Conservation (phyloP, 176 grass and related monocot genomes). For the Thalia dealbata region DNA sequence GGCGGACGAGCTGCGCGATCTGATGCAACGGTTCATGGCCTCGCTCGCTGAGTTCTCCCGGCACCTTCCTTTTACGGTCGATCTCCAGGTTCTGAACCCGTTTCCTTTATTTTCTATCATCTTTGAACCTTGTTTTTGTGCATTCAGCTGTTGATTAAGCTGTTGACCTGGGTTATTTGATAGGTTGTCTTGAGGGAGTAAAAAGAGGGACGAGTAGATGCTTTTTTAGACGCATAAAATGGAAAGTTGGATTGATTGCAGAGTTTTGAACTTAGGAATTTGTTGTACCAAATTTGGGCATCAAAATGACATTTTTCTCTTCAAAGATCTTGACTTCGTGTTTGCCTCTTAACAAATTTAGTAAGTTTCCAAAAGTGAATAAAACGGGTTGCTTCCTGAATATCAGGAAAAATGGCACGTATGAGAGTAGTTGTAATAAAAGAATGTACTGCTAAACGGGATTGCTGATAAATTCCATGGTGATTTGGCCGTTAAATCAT, state of each 20-base stretch:
- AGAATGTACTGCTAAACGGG: too few relatives aligned
- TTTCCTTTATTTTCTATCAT: not conserved
- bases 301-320: not conserved
- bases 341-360: not conserved
- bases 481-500: too few relatives aligned
- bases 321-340: not conserved
- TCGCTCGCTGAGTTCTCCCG: slow-evolving; percentile 56
- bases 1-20: slow-evolving; percentile 80
- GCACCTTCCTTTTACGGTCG: slow-evolving; percentile 69
- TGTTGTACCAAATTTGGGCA: not conserved
- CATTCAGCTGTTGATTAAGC: not conserved
- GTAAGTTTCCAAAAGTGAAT: not conserved
- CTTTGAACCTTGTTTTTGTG: not conserved
- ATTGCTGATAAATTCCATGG: too few relatives aligned
- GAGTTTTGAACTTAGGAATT: not conserved
- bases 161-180: too few relatives aligned
- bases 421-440: too few relatives aligned
- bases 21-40: slow-evolving; percentile 65
- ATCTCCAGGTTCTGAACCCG: slow-evolving; percentile 58
- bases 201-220: not conserved
- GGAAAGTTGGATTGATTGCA: not conserved
- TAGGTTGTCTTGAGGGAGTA: not conserved
- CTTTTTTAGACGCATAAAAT: not conserved
- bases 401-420: too few relatives aligned
- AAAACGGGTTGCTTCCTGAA: too few relatives aligned